Conservation (phyloP, 1,284 basidiomycete species). For the Xerocomus amazonicus region DNA sequence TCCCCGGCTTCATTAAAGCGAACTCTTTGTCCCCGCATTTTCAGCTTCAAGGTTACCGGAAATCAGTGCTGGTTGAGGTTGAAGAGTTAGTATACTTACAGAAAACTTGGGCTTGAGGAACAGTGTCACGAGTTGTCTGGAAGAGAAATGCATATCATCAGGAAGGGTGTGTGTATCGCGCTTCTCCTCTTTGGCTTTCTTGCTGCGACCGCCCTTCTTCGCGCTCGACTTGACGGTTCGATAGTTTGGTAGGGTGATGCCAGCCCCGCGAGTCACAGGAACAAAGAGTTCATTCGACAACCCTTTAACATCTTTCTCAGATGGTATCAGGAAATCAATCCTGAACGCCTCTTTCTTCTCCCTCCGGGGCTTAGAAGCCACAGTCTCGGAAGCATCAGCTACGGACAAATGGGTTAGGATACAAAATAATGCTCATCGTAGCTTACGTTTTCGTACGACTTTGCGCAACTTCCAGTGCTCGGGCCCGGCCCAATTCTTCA, state of each 20-base stretch:
- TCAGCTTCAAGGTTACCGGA: conserved; percentile 49
- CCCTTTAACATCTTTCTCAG: conserved; percentile 66
- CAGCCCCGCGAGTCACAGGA: conserved; percentile 58
- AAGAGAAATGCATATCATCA: conserved; percentile 97
- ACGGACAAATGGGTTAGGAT: conserved; percentile 5
- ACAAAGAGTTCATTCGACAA: conserved; percentile 80
- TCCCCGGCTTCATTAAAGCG: conserved; percentile 58
- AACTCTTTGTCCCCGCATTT: conserved; percentile 71
- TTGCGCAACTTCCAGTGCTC: conserved; percentile 96
- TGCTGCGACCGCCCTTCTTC: conserved; percentile 42
- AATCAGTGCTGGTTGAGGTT: conserved; percentile 7
- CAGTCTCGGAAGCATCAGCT: conserved; percentile 51
- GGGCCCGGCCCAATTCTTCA: conserved; percentile 98
- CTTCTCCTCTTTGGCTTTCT: conserved; percentile 55
- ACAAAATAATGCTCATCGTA: neutral
- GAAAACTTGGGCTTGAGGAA: conserved; percentile 96
- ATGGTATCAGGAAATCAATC: conserved; percentile 78
- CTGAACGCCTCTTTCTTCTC: conserved; percentile 86
- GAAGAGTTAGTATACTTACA: conserved; percentile 43
- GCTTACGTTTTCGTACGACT: conserved; percentile 69
- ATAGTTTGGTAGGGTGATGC: conserved; percentile 64
- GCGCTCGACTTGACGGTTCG: conserved; percentile 37
- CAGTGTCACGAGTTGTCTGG: conserved; percentile 82
- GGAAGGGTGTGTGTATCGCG: conserved; percentile 82
- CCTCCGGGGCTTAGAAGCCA: conserved; percentile 49